Evolutionary conservation across 345 rosid genomes (phyloP), one percentile per base, ranked within the genome.

Genomic region (Linum usitatissimum): DNA sequence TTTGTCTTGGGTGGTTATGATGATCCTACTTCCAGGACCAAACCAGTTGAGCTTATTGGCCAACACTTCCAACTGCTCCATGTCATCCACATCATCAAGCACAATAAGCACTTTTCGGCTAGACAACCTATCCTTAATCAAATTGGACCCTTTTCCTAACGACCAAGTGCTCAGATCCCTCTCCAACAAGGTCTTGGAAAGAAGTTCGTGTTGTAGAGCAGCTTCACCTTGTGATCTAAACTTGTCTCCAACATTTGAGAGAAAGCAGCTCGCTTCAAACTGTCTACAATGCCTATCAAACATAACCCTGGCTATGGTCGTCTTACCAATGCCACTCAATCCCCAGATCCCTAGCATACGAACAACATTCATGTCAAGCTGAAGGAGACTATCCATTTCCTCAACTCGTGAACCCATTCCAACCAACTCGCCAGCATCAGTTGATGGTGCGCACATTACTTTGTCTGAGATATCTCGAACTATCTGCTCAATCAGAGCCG

Each of bases 241-340:
- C 36, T 54, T 64, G 30, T 55, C 60, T 38, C 42, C 39, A 39
- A 55, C 54, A 64, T 64, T 42, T 18, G 60, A 39, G 15, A 64
- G 61, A 56, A 64, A 64, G 54, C 68, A 19, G 15, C 28, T 12
- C 19, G 18, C 61, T 34, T 56, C 68, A 54, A 55, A 64, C 14
- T n/a, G 18, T 5, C 10, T n/a, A 14, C 17, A 65, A 8, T 34
- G 49, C 17, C 17, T 19, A n/a, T 65, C 45, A 40, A 19, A 65
- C 18, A 65, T 5, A 15, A 39, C 36, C 40, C 45, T 20, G 2
- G 62, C n/a, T 19, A 56, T 17, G 23, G 55, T 65, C 3, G 61
- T 57, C 55, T 65, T 65, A 49, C 62, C 68, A 10, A 57, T 39
- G 9, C 68, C 68, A 12, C 62, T 53, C 23, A 65, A 38, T 7